Evolutionary conservation across 176 grass and related monocot species (phyloP).

Genomic region (Eragrostis nindensis): DNA sequence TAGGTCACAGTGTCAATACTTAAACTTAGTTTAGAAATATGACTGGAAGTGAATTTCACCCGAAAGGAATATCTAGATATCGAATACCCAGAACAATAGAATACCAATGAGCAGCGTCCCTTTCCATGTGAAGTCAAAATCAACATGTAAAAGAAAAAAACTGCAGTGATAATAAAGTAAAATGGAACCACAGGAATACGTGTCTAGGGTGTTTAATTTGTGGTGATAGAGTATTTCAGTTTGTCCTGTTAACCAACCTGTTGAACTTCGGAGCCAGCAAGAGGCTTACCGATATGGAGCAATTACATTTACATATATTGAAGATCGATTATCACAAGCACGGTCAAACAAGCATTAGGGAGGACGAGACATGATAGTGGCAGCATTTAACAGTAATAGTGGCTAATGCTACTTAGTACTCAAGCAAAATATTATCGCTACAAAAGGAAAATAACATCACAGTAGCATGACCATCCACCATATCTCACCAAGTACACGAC

Average conservation of each 20-base stretch:
- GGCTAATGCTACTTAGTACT: slow-evolving; percentile 4
- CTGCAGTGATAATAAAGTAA: not conserved
- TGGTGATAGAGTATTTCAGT: not conserved
- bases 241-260: not conserved
- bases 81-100: not conserved
- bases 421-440: slow-evolving; percentile 16
- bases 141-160: not conserved
- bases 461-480: slow-evolving; percentile 31
- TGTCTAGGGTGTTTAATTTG: not conserved
- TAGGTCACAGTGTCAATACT: not conserved
- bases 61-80: not conserved
- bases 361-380: not conserved
- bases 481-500: not conserved
- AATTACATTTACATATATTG: not conserved
- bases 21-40: not conserved
- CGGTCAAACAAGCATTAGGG: slow-evolving; percentile 14
- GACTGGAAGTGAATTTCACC: not conserved
- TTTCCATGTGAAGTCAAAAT: not conserved
- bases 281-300: not conserved
- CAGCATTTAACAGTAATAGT: not conserved
- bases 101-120: not conserved
- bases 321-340: slow-evolving; percentile 5
- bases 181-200: not conserved
- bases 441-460: slow-evolving; percentile 29
- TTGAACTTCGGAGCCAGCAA: not conserved